Conservation (phyloP, 176 grass and related monocot genomes). For the Aegilops bicornis region DNA sequence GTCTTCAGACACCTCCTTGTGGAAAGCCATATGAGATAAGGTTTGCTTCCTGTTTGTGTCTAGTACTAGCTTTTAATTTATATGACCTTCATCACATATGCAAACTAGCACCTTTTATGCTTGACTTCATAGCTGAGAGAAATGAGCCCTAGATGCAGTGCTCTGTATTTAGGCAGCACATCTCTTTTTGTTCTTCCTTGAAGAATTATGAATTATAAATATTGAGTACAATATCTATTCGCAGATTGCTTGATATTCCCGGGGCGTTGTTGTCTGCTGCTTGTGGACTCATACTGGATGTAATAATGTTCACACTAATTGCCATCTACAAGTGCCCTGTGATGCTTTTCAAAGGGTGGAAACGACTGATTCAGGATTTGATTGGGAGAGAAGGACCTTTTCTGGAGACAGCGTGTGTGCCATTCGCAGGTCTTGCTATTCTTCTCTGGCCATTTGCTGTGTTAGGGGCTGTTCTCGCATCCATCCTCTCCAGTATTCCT, state of each 20-base stretch:
- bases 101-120: slow-evolving; percentile 1
- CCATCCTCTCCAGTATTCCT: slow-evolving; percentile 79
- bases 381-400: slow-evolving; percentile 93
- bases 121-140: not conserved
- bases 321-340: slow-evolving; percentile 83
- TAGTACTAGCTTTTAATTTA: not conserved
- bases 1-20: slow-evolving; percentile 55
- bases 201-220: slow-evolving; percentile 25
- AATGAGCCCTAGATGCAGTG: not conserved
- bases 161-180: slow-evolving; percentile 12
- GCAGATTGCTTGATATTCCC: slow-evolving; percentile 72
- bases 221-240: not conserved
- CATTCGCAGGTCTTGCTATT: slow-evolving; percentile 94
- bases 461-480: slow-evolving; percentile 62
- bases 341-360: slow-evolving; percentile 99
- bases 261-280: slow-evolving; percentile 56
- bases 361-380: slow-evolving; percentile 78
- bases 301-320: slow-evolving; percentile 70
- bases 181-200: not conserved
- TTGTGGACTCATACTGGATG: slow-evolving; percentile 65
- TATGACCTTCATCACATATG: slow-evolving; percentile 8
- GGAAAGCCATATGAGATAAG: slow-evolving; percentile 85
- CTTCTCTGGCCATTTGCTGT: slow-evolving; percentile 96
- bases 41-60: slow-evolving; percentile 33
- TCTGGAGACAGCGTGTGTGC: slow-evolving; percentile 93